Evolutionary conservation across 495 filamentous ascomycete species (phyloP).

Genomic region (Trichoderma orchidacearum): DNA sequence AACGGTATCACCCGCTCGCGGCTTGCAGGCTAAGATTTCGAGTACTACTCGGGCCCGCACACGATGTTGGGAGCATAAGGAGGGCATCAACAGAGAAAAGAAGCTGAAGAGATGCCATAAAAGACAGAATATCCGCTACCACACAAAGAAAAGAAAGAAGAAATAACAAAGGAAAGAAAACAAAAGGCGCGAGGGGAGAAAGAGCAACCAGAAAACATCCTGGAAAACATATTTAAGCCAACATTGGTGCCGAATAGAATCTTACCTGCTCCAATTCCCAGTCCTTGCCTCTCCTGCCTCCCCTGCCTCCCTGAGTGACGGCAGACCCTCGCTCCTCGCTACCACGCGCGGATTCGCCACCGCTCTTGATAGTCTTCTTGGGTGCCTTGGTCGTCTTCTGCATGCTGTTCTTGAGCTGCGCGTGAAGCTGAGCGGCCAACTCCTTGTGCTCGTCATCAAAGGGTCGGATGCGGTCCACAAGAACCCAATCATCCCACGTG

Average conservation of each 20-base stretch:
- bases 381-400: slow-evolving; percentile 28
- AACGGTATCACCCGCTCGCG: too few relatives aligned
- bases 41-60: too few relatives aligned
- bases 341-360: slow-evolving; percentile 63
- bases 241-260: too few relatives aligned
- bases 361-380: slow-evolving; percentile 43
- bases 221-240: neutral
- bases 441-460: slow-evolving; percentile 88
- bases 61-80: too few relatives aligned
- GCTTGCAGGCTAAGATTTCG: too few relatives aligned
- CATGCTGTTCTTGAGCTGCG: slow-evolving; percentile 35
- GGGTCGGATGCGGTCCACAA: slow-evolving; percentile 86
- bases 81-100: too few relatives aligned
- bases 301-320: slow-evolving; percentile 46
- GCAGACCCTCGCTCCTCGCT: slow-evolving; percentile 76
- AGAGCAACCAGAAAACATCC: neutral
- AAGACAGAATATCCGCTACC: too few relatives aligned
- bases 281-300: slow-evolving; percentile 56
- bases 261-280: slow-evolving; percentile 79
- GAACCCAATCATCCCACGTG: slow-evolving; percentile 99
- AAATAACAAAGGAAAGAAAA: too few relatives aligned
- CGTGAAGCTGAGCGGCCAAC: slow-evolving; percentile 53
- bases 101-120: too few relatives aligned
- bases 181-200: neutral
- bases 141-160: too few relatives aligned